Evolutionary conservation across 116 monocot genomes (phyloP).

Genomic region (Iris pallida): DNA sequence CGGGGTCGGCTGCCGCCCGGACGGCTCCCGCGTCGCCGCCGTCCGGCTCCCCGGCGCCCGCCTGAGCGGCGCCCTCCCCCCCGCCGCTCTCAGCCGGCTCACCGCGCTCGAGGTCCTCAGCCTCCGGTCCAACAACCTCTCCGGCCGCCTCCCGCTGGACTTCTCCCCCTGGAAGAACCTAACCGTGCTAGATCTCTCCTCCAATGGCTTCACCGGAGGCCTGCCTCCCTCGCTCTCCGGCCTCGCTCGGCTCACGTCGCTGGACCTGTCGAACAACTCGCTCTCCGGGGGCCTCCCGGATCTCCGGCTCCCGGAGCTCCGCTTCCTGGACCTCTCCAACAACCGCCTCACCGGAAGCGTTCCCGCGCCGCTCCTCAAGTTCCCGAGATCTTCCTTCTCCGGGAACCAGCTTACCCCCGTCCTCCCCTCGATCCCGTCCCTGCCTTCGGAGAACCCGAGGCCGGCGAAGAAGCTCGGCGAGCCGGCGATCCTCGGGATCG

Average conservation of each 20-base stretch:
- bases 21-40: constrained; percentile 7
- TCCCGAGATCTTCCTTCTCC: constrained; percentile 38
- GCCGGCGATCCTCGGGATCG: constrained; percentile 44
- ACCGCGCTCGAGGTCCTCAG: constrained; percentile 13
- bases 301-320: constrained; percentile 12
- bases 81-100: constrained; percentile 9
- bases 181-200: constrained; percentile 3
- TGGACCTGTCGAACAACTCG: constrained; percentile 11
- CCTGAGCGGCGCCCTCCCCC: constrained; percentile 15
- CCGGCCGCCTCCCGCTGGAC: constrained; percentile 8
- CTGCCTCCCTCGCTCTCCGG: constrained; percentile 3
- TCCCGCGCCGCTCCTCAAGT: constrained; percentile 8
- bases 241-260: constrained; percentile 7
- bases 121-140: constrained; percentile 21
- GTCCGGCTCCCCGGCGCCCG: constrained; percentile 12
- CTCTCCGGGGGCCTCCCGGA: constrained; percentile 13
- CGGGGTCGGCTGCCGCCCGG: constrained; percentile 9
- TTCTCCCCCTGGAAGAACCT: neutral
- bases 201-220: constrained; percentile 11
- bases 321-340: constrained; percentile 14
- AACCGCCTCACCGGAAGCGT: constrained; percentile 15
- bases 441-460: no score
- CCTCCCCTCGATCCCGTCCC: neutral
- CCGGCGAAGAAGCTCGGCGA: constrained; percentile 23
- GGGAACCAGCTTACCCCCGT: constrained; percentile 27